Conservation (phyloP, 116 monocot genomes). For the Dioscorea cayenensis region DNA sequence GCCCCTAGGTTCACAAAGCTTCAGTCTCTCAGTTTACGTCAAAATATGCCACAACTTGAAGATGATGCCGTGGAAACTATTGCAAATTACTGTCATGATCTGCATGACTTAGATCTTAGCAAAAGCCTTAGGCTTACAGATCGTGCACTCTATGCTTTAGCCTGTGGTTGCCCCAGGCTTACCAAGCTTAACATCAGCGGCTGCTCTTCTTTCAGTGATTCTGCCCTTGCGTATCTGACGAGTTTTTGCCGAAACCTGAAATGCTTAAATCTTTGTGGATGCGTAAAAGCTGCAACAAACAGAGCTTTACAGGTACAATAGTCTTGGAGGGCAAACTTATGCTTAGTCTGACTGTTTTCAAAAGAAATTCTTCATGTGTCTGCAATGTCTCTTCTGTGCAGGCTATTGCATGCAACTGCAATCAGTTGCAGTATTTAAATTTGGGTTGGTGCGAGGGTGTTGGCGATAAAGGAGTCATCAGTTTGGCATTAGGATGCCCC, state of each 20-base stretch:
- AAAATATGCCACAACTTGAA: conserved; percentile 70
- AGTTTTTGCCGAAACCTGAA: conserved; percentile 60
- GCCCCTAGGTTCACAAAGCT: conserved; percentile 82
- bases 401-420: conserved; percentile 73
- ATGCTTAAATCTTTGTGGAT: conserved; percentile 86
- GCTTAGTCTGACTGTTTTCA: not conserved
- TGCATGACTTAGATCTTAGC: conserved; percentile 86
- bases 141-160: conserved; percentile 63
- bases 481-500: conserved; percentile 80
- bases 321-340: not conserved
- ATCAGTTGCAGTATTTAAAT: conserved; percentile 60
- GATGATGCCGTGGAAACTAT: conserved; percentile 70
- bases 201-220: conserved; percentile 72
- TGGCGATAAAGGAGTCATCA: conserved; percentile 74
- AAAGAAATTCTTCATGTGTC: not conserved
- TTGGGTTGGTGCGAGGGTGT: conserved; percentile 92
- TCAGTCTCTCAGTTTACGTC: conserved; percentile 58
- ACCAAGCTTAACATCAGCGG: conserved; percentile 86
- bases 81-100: conserved; percentile 72
- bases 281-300: conserved; percentile 69
- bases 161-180: conserved; percentile 70
- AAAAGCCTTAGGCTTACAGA: conserved; percentile 71
- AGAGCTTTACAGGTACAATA: conserved; percentile 71
- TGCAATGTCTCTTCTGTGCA: conserved; percentile 19
- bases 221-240: conserved; percentile 55